Base-by-base conservation (phyloP, 2,329 filamentous ascomycete species). In the Diaporthe capsici region DNA sequence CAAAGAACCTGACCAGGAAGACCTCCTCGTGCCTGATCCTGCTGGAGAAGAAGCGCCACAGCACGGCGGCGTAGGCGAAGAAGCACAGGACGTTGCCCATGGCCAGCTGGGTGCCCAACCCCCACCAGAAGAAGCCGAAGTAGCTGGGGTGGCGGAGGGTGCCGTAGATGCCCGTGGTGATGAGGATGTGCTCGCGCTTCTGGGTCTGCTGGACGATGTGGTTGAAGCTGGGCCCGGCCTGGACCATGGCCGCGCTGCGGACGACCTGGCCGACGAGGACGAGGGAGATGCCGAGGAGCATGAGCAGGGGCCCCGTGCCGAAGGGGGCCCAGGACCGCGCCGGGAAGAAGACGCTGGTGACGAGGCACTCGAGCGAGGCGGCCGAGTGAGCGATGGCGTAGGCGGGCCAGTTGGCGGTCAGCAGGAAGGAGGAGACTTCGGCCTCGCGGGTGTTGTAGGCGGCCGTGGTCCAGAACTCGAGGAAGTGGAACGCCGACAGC, bases 41-140 rank as follows among this genome's bases (percentile, higher is more conserved):
- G 17, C 83, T 85, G 22, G 87, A 89, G 82, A 99, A 99, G 84
- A 99, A 99, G 76, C 86, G 88, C 95, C 95, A 98, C 79, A 99
- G 84, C 22, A 97, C 93, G 10, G 89, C 83, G 0, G 91, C 85
- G 86, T 98, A 98, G 2, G 85, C 94, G 9, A 92, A 79, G 75
- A 97, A 91, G 82, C 95, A 98, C 2, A 98, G 78, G 12, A 90
- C 85, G 84, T 99, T 99, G 25, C 96, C 96, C 78, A 98, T 88
- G 73, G 98, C 91, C 58, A 98, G 82, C 87, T 99, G 97, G 17
- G 96, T 98, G 7, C 97, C 97, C n/a, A 98, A 82, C 0, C 94
- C 95, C 96, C 96, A 99, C 92, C 95, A 98, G 85, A 98, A 99
- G 87, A 98, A 99, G 4, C 96, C 97, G 86, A 98, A 98, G 85